These are phyloP conservation scores for Torrubiellomyces zombiae DNA, from an alignment of 2,329 filamentous ascomycete genomes.

Conservation along the genomic window DNA sequence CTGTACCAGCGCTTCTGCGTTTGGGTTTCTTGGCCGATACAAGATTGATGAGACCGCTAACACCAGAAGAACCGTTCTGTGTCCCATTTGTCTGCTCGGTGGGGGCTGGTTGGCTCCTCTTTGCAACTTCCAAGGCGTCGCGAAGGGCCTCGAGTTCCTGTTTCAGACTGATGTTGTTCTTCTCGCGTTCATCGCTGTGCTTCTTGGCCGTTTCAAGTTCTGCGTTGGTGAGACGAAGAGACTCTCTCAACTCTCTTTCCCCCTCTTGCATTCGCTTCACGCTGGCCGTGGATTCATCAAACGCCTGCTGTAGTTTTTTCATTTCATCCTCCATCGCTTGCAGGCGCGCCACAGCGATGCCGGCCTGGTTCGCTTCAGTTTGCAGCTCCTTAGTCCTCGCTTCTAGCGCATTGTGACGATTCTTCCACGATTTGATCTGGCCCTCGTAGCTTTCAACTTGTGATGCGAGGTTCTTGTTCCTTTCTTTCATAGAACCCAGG, in stretches of 20 bases:
- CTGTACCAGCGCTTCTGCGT: slow-evolving; percentile 76
- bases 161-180: slow-evolving; percentile 68
- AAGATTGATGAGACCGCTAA: slow-evolving; percentile 80
- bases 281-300: slow-evolving; percentile 78
- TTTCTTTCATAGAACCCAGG: slow-evolving; percentile 76
- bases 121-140: slow-evolving; percentile 80
- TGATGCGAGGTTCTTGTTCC: slow-evolving; percentile 76
- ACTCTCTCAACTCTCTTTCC: slow-evolving; percentile 71
- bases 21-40: slow-evolving; percentile 96
- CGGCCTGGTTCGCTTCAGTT: slow-evolving; percentile 91
- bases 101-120: slow-evolving; percentile 59
- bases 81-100: slow-evolving; percentile 32
- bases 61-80: slow-evolving; percentile 29
- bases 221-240: slow-evolving; percentile 58
- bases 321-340: slow-evolving; percentile 91
- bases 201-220: slow-evolving; percentile 70
- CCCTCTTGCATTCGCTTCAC: slow-evolving; percentile 93
- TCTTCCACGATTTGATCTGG: slow-evolving; percentile 94
- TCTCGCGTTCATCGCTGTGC: slow-evolving; percentile 59
- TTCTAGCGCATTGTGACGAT: slow-evolving; percentile 77
- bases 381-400: slow-evolving; percentile 85
- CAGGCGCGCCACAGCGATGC: slow-evolving; percentile 81
- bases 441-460: slow-evolving; percentile 93
- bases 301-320: slow-evolving; percentile 73
- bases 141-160: slow-evolving; percentile 82